Evolutionary conservation across 768 basidiomycete genomes (phyloP), one percentile per base, ranked within the genome.

Genomic region (Gloeostereum incarnatum): DNA sequence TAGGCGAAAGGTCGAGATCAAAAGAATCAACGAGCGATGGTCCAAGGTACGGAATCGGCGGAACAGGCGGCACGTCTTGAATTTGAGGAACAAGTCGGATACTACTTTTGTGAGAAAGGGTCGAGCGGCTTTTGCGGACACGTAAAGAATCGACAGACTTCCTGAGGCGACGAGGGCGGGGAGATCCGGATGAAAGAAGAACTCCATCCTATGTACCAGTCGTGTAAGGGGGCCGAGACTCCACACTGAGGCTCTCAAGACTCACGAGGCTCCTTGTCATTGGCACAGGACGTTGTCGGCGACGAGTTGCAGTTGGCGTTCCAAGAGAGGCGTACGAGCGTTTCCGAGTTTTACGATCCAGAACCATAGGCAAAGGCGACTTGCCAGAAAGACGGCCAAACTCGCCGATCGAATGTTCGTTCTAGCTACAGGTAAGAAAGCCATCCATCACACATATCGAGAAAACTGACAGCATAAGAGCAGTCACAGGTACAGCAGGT

Each of bases 1-100:
- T 62, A 17, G 62, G 61, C 6, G 62, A 64, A 23, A 64, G 38
- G 35, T 56, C 59, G 11, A 53, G 43, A 41, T 58, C 60, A 38
- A 62, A 59, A 19, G 16, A 39, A 22, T 14, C 45, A 40, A 22
- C 40, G 39, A 30, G 13, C 17, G 5, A 17, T 13, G 29, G 29
- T 30, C 13, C 3, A 13, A 13, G 29, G 17, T 13, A 30, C 17
- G 29, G 13, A 17, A 13, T 30, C 3, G 3, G 13, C 17, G 13
- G 29, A n/a, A n/a, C n/a, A n/a, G n/a, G n/a, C n/a, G n/a, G n/a
- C n/a, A n/a, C n/a, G n/a, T n/a, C n/a, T n/a, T n/a, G n/a, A n/a
- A n/a, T n/a, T n/a, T n/a, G n/a, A n/a, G n/a, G n/a, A n/a, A n/a
- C n/a, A n/a, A n/a, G n/a, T n/a, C n/a, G n/a, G n/a, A n/a, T n/a